Conservation (phyloP, 805 yeast genomes). For the Metschnikowia lunata region DNA sequence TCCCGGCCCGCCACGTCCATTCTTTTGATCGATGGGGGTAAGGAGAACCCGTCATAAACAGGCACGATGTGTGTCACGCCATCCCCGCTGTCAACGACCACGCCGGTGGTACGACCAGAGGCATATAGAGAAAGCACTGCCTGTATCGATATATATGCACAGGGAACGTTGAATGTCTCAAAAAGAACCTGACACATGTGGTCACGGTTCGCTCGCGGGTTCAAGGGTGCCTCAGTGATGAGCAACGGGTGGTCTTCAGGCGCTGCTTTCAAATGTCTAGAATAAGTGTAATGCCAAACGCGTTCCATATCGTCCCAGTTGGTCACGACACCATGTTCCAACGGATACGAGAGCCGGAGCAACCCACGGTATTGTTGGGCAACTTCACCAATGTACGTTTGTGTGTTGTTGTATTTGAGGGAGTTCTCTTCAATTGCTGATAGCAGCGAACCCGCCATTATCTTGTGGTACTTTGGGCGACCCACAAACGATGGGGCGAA, state of each 20-base stretch:
- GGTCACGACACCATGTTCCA: slow-evolving; percentile 71
- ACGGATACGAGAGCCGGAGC: slow-evolving; percentile 65
- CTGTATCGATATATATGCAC: slow-evolving; percentile 67
- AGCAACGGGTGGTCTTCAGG: slow-evolving; percentile 83
- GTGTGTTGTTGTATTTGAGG: slow-evolving; percentile 25
- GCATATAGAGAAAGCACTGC: slow-evolving; percentile 85
- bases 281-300: slow-evolving; percentile 69
- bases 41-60: slow-evolving; percentile 81
- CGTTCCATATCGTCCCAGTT: slow-evolving; percentile 87
- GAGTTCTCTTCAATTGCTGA: slow-evolving; percentile 16
- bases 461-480: slow-evolving; percentile 74
- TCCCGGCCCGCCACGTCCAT: slow-evolving; percentile 85
- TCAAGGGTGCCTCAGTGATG: slow-evolving; percentile 85
- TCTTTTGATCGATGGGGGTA: slow-evolving; percentile 67
- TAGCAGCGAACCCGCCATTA: slow-evolving; percentile 56
- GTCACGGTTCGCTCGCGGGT: slow-evolving; percentile 60
- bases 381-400: slow-evolving; percentile 65
- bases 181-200: slow-evolving; percentile 60
- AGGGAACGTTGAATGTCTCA: slow-evolving; percentile 71
- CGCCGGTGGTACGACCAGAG: slow-evolving; percentile 85
- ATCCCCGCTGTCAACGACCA: slow-evolving; percentile 88
- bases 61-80: slow-evolving; percentile 89
- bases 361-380: slow-evolving; percentile 80
- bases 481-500: slow-evolving; percentile 69
- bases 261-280: slow-evolving; percentile 50